Evolutionary conservation across 305 asterid genomes (phyloP), one percentile per base, ranked within the genome.

Genomic region (Nicotiana rustica): DNA sequence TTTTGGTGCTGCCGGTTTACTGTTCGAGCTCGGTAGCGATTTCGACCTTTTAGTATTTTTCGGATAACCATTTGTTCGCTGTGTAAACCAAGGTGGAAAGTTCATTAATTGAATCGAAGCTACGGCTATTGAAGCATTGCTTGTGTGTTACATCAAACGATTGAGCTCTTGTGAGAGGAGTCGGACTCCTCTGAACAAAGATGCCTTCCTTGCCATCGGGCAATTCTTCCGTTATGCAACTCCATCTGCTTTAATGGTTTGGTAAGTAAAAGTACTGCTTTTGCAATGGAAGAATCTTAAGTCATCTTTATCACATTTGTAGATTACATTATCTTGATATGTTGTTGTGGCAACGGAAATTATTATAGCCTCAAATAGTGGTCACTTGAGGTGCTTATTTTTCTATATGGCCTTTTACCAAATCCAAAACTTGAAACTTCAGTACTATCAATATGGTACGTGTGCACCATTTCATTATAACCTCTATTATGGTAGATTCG

Each of bases 201-300:
- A 29, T 29, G 2, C 31, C 31, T 29, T 29, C 31, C 31, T 29
- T 29, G 31, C 31, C 31, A 29, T 29, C 31, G 31, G 31, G 31
- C 31, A 29, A 29, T 29, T 29, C 31, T 29, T 29, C 31, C 2
- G 31, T 29, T 29, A 29, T 41, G 89, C 91, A 60, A 79, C 90
- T 25, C 94, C 96, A 3, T 91, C 92, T 67, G 89, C 92, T 31
- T 87, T 85, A 4, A 92, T 91, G 94, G 87, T 90, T 60, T 92
- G 92, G 94, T 91, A 88, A 85, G 66, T 86, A 29, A 29, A 4
- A 68, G 77, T 68, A 44, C 31, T 35, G 15, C 4, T 70, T 70
- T 70, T 1, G 59, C 19, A 4, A 70, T 70, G 18, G 10, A 70
- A 70, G 35, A 70, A 41, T 36, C 56, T 36, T n/a, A 67, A 67